Base-by-base conservation (phyloP, 139 green algal species). In the Coccomyxa sp. region DNA sequence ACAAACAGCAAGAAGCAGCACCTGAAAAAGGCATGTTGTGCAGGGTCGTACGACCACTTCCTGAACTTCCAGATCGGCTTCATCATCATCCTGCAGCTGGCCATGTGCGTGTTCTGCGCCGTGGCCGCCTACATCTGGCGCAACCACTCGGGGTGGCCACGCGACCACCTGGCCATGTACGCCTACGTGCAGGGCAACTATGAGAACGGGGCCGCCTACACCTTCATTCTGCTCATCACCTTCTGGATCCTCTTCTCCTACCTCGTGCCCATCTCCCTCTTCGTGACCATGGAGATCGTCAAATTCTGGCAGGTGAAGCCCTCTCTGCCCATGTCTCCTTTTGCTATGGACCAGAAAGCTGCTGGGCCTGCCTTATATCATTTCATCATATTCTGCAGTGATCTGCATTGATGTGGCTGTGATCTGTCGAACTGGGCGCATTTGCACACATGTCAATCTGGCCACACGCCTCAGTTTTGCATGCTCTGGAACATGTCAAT, bases 201-300 rank as follows among this genome's bases (percentile, higher is more conserved):
- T 79, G 71, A 68, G 33, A 86, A 70, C 29, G 77, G 75, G 34
- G 41, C 55, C 9, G 80, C 77, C 5, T 86, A 91, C 79, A 82
- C 84, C 55, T 68, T 89, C 44, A 79, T 95, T 33, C 78, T 86
- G 27, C 92, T 97, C 71, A 81, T 97, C 75, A 97, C 93, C 2
- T 93, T 92, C 73, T 94, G 93, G 89, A 97, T 94, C 76, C 86
- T 98, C 70, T 93, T 92, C 36, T 93, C 89, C 35, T 98, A 98
- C 84, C 90, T 99, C 69, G 97, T 99, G n/a, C 96, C 96, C 80
- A 99, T 99, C 82, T 97, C 92, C 0, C 89, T 99, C 74, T 99
- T 98, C 82, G 96, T 99, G 39, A 95, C 95, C 24, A 90, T 99
- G 50, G 96, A 99, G 82, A 95, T 97, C 73, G 94, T 98, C 33